phyloP scores from a whole-genome alignment of 306 rosid species.

The Pterocarpus macrocarpus region DNA sequence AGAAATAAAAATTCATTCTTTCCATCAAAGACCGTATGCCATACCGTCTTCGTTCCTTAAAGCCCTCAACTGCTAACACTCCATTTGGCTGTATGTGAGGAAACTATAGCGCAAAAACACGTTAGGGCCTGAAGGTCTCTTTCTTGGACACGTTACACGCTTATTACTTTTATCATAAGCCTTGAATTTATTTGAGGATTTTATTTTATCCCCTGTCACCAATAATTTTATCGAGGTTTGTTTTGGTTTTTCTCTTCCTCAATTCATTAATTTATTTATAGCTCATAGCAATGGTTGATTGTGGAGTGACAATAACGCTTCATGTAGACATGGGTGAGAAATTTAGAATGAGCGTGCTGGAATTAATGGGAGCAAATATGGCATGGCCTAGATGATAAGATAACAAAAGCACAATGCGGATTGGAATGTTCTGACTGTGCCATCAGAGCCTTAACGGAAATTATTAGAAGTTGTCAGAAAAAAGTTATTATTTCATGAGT shows the following conservation, averaged over 20 bases:
- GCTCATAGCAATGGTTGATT: conserved; percentile 40
- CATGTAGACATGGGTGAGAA: not conserved
- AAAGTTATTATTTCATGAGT: not conserved
- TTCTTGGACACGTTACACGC: conserved; percentile 5
- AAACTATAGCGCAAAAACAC: conserved; percentile 28
- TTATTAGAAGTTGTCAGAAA: no score
- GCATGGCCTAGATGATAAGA: not conserved
- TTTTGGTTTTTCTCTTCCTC: no score
- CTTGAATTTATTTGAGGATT: not conserved
- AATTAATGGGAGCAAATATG: not conserved
- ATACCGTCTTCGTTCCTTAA: not conserved
- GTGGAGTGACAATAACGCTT: conserved; percentile 19
- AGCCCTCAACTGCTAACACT: not conserved
- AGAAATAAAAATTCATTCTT: no score
- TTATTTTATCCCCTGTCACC: not conserved
- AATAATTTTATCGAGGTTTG: not conserved
- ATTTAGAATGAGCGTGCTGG: not conserved
- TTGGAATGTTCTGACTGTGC: conserved; percentile 9
- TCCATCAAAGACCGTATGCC: no score
- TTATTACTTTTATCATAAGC: not conserved
- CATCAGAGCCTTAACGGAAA: not conserved
- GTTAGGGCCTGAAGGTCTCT: conserved; percentile 4
- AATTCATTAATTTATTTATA: not conserved
- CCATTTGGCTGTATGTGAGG: conserved; percentile 10
- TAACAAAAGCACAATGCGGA: not conserved